Base-by-base conservation (phyloP, 305 asterid species). In the Petunia hybrid region DNA sequence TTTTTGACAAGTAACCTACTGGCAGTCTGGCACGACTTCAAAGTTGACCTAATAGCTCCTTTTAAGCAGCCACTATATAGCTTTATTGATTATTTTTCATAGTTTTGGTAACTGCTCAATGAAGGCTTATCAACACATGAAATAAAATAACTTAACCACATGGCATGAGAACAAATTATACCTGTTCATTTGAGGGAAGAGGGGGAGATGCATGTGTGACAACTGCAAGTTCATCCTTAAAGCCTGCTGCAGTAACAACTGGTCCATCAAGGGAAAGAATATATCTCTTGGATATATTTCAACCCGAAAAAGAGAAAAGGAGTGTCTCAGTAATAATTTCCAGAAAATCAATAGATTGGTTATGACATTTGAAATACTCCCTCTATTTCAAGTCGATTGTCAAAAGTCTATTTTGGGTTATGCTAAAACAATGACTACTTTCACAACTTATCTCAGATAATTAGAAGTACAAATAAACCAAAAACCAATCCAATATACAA, bases 151-250 rank as follows among this genome's bases (percentile, higher is more conserved):
- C 41, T 55, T 53, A 38, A 55, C 45, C n/a, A 64, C 39, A 55
- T 74, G 38, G 55, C 35, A 39, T 74, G 22, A 74, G 9, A 55
- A 53, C 55, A 65, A 38, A 65, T 46, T 42, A 60, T 83, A 96
- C 99, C 98, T 93, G 99, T 87, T 94, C 99, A 80, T 90, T 87
- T 1, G 98, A 86, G 82, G 99, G 97, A 84, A 97, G 94, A 79
- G 97, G 71, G 81, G 97, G 91, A 76, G 98, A 92, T 76, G 86
- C 83, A 86, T 94, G 99, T 56, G 94, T 90, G 84, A 97, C 92
- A 84, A 97, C 87, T 59, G 95, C 98, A 84, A 97, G 94, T 87
- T 91, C 94, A 89, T 97, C 97, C 88, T 88, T 90, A 85, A 82
- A 84, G 81, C 99, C 99, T 75, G 87, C 94, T 80, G 96, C 97